Conservation (phyloP, 2,329 filamentous ascomycete genomes). For the Orbilia javanica region DNA sequence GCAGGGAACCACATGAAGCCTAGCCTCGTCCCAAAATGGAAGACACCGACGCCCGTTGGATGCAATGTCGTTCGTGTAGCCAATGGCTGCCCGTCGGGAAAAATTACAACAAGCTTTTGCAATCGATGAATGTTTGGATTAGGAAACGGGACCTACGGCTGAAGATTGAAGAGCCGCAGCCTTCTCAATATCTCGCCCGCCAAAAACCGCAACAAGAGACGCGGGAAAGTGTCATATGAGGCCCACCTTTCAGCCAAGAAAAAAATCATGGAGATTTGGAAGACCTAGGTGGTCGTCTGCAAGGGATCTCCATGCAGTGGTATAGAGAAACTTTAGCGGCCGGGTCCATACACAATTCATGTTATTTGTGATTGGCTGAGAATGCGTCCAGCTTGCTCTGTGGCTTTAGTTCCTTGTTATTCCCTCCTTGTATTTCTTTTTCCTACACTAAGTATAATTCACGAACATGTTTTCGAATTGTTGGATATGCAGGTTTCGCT, state of each 20-base stretch:
- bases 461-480: neutral
- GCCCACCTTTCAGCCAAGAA: neutral
- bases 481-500: neutral
- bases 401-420: conserved; percentile 1
- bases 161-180: conserved; percentile 10
- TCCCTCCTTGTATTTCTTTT: too few relatives aligned
- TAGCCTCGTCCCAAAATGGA: neutral
- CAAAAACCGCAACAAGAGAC: neutral
- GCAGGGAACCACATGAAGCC: neutral
- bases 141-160: conserved; percentile 6
- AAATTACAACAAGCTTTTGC: conserved; percentile 22
- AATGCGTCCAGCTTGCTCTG: neutral
- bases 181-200: neutral
- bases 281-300: neutral
- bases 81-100: neutral
- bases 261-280: neutral
- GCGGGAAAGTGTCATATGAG: neutral
- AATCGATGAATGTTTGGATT: conserved; percentile 36
- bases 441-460: neutral
- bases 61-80: neutral
- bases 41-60: conserved; percentile 14
- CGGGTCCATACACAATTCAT: neutral
- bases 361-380: neutral
- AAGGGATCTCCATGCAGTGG: neutral
- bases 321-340: neutral